Evolutionary conservation across 2,329 filamentous ascomycete genomes (phyloP).

Genomic region (Fusarium equiseti): DNA sequence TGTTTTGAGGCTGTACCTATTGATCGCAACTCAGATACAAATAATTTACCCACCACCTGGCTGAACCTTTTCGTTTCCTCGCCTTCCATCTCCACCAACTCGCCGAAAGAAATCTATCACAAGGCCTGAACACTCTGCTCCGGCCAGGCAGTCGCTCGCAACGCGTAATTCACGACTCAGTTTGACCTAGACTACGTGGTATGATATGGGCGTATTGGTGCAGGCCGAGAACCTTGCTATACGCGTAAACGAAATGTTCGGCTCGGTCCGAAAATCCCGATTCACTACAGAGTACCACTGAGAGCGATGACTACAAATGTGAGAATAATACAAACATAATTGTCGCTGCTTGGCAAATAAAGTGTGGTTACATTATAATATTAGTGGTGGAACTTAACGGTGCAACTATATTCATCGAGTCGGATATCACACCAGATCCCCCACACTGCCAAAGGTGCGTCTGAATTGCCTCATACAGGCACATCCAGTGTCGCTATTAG

Average conservation of each 20-base stretch:
- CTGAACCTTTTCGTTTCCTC: not conserved
- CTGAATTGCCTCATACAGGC: not conserved
- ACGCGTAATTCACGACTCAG: not conserved
- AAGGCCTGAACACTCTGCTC: not conserved
- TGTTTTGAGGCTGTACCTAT: not conserved
- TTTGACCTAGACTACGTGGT: not conserved
- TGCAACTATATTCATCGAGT: not conserved
- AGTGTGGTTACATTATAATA: not conserved
- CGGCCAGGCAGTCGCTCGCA: not conserved
- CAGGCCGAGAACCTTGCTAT: not conserved
- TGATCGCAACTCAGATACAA: no score
- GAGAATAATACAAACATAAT: not conserved
- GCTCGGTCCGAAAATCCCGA: not conserved
- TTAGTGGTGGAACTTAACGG: constrained; percentile 7
- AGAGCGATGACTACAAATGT: not conserved
- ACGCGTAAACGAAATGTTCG: not conserved
- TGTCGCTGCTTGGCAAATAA: not conserved
- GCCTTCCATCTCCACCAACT: not conserved
- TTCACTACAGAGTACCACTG: not conserved
- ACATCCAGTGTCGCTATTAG: not conserved
- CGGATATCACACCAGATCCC: not conserved
- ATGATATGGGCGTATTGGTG: not conserved
- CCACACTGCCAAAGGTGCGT: not conserved
- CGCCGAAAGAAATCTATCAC: fast-evolving
- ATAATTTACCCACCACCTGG: no score